phyloP scores from a whole-genome alignment of 441 rosid species.

The Jatropha multifida region DNA sequence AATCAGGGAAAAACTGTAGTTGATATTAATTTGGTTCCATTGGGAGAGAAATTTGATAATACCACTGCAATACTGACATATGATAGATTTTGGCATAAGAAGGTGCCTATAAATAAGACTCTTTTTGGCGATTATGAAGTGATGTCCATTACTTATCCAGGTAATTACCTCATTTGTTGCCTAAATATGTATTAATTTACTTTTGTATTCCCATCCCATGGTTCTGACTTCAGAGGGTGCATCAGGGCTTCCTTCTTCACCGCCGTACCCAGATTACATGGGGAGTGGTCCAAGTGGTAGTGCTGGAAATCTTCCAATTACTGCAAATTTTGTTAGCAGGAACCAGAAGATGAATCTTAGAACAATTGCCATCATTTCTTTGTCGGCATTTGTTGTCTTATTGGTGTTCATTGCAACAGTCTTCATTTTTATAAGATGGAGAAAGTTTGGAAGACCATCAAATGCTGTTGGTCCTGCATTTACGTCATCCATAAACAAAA shows the following conservation, averaged over 20 bases:
- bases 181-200: slow-evolving; percentile 18
- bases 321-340: slow-evolving; percentile 59
- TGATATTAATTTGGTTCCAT: slow-evolving; percentile 88
- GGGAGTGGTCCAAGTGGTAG: slow-evolving; percentile 72
- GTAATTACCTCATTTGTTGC: slow-evolving; percentile 39
- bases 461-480: slow-evolving; percentile 81
- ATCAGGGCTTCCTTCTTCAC: slow-evolving; percentile 85
- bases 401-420: slow-evolving; percentile 71
- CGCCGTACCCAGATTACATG: slow-evolving; percentile 47
- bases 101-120: slow-evolving; percentile 68
- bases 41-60: slow-evolving; percentile 96
- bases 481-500: slow-evolving; percentile 70
- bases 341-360: slow-evolving; percentile 67
- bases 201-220: slow-evolving; percentile 11
- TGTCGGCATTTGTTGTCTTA: slow-evolving; percentile 78
- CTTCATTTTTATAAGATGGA: slow-evolving; percentile 69
- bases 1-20: slow-evolving; percentile 85
- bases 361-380: slow-evolving; percentile 64
- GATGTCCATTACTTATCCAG: slow-evolving; percentile 73
- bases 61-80: slow-evolving; percentile 84
- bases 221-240: slow-evolving; percentile 25
- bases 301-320: slow-evolving; percentile 66
- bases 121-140: slow-evolving; percentile 85
- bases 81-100: slow-evolving; percentile 68
- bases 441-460: slow-evolving; percentile 70